These are phyloP conservation scores for Fusarium papillatum DNA, from an alignment of 2,329 filamentous ascomycete genomes.

Conservation along the genomic window DNA sequence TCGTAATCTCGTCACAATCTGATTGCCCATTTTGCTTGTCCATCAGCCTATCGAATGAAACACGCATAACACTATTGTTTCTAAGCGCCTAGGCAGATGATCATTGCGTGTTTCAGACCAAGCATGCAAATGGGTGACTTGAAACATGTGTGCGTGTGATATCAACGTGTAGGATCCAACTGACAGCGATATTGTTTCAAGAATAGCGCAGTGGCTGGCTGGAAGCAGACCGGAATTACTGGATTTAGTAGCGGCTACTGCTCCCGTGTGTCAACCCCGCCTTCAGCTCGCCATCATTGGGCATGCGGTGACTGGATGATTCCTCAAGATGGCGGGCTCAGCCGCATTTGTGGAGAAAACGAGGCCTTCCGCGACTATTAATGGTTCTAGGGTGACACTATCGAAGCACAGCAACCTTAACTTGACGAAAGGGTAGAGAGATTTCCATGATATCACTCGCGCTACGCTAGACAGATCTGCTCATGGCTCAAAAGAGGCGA, in stretches of 20 bases:
- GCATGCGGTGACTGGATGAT: not conserved
- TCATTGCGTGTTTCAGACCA: not conserved
- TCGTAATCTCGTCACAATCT: not conserved
- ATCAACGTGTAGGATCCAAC: not conserved
- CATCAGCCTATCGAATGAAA: not conserved
- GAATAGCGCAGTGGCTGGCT: not conserved
- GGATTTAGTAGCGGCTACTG: too few species aligned
- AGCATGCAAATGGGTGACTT: not conserved
- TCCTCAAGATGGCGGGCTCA: not conserved
- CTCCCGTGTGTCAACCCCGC: not conserved
- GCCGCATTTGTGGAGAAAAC: not conserved
- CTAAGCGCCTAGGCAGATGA: not conserved
- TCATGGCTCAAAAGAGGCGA: not conserved
- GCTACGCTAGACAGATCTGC: not conserved
- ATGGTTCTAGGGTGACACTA: not conserved
- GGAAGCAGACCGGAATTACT: not conserved
- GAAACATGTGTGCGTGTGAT: not conserved
- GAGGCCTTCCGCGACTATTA: not conserved
- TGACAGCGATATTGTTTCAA: not conserved
- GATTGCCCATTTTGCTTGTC: not conserved
- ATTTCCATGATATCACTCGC: not conserved
- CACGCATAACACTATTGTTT: not conserved
- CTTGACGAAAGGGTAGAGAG: not conserved
- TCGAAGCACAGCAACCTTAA: not conserved
- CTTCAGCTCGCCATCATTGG: not conserved